Evolutionary conservation across 2,329 filamentous ascomycete species (phyloP).

Genomic region (Aspergillus sp.): DNA sequence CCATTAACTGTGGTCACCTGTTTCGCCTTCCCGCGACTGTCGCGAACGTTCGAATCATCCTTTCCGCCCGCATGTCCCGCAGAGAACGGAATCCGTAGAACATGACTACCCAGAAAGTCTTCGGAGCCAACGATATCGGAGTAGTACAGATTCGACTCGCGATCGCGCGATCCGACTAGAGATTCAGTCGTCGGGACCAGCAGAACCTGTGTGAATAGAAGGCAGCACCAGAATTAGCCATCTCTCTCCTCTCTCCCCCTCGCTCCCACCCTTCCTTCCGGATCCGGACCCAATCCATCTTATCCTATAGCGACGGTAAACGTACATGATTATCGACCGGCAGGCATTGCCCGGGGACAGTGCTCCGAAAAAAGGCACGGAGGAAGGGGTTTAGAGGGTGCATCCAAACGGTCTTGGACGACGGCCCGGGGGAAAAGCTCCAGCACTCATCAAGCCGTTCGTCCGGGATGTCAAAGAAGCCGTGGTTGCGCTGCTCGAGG

Average conservation of each 20-base stretch:
- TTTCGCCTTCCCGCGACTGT: constrained; percentile 85
- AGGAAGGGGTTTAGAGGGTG: constrained; percentile 98
- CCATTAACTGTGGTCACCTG: constrained; percentile 91
- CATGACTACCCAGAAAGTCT: constrained; percentile 94
- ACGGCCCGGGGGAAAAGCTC: constrained; percentile 26
- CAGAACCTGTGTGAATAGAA: constrained; percentile 52
- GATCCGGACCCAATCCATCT: not conserved
- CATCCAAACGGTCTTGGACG: constrained; percentile 59
- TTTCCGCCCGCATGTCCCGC: constrained; percentile 41
- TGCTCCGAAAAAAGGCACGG: constrained; percentile 96
- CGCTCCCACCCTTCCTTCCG: too few species aligned
- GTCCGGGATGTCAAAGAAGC: constrained; percentile 13
- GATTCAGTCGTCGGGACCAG: constrained; percentile 91
- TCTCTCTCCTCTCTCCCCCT: too few species aligned
- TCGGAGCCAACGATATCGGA: constrained; percentile 78
- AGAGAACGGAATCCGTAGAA: constrained; percentile 67
- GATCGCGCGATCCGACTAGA: constrained; percentile 77
- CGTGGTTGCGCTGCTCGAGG: constrained; percentile 15
- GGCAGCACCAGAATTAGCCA: constrained; percentile 2
- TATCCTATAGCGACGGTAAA: not conserved
- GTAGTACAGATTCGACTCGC: constrained; percentile 69
- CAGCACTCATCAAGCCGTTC: constrained; percentile 33
- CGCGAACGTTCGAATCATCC: constrained; percentile 61
- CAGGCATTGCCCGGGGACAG: constrained; percentile 81
- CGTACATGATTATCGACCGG: constrained; percentile 77